Percentiles rank a stretch among this genome's conserved stretches.
Conservation (phyloP, 257 asterid species). For the Phtheirospermum japonicum region DNA sequence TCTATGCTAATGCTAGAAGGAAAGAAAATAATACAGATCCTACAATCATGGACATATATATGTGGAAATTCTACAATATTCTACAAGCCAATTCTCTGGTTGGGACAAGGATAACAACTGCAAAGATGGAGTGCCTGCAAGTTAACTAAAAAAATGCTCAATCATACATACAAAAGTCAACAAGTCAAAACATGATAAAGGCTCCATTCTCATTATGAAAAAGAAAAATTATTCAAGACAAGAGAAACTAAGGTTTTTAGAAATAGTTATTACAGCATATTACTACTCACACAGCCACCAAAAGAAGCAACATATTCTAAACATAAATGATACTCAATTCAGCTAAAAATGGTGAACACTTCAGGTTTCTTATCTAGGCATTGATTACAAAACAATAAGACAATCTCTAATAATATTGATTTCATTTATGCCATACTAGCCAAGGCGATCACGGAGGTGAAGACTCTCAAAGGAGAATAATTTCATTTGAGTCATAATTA, state of each 20-base stretch:
- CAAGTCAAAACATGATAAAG: background rate
- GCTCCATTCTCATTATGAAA: constrained; percentile 10
- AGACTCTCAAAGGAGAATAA: too few species aligned
- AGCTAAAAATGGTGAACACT: constrained; percentile 15
- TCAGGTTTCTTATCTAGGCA: background rate
- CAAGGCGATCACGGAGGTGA: too few species aligned
- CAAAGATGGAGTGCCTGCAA: constrained; percentile 22
- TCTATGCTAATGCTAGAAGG: too few species aligned
- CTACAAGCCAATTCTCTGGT: constrained; percentile 78
- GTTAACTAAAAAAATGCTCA: too few species aligned
- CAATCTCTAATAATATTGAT: too few species aligned
- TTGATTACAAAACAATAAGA: background rate
- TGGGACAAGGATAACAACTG: constrained; percentile 85
- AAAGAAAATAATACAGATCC: too few species aligned
- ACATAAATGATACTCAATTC: constrained; percentile 10
- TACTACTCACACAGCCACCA: constrained; percentile 8
- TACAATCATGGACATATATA: too few species aligned
- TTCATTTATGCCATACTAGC: too few species aligned
- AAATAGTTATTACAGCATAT: background rate
- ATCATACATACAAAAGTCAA: too few species aligned
- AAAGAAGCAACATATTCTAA: constrained; percentile 4
- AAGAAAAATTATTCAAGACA: background rate
- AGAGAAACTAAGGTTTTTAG: background rate
- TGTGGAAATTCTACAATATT: too few species aligned
- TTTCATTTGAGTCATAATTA: too few species aligned